These are phyloP conservation scores for Hyphopichia burtonii DNA, from an alignment of 1,139 yeast genomes.

Conservation along the genomic window DNA sequence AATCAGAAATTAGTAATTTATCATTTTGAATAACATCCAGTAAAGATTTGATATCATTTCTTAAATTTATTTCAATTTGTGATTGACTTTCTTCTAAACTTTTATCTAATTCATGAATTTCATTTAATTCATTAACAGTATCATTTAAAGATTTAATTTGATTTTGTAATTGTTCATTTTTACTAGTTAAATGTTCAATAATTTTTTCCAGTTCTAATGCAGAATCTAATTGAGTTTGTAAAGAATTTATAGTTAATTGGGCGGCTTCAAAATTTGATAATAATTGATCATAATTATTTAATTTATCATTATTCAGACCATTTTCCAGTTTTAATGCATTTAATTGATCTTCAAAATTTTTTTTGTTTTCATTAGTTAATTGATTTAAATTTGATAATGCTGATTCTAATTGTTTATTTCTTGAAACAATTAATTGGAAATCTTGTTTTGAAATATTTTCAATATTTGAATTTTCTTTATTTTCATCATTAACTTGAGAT, in stretches of 20 bases:
- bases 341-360: slow-evolving; percentile 10
- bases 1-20: slow-evolving; percentile 22
- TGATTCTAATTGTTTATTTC: slow-evolving; percentile 35
- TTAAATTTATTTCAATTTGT: slow-evolving; percentile 55
- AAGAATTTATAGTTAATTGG: slow-evolving; percentile 39
- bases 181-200: slow-evolving; percentile 55
- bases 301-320: not conserved
- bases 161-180: slow-evolving; percentile 48
- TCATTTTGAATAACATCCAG: slow-evolving; percentile 26
- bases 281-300: slow-evolving; percentile 1
- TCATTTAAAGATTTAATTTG: slow-evolving; percentile 37
- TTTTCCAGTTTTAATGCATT: not conserved
- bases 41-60: slow-evolving; percentile 40
- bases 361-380: slow-evolving; percentile 26
- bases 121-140: slow-evolving; percentile 57
- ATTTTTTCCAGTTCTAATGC: slow-evolving; percentile 45
- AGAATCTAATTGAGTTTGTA: slow-evolving; percentile 45
- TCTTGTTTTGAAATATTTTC: slow-evolving; percentile 10
- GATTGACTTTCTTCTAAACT: slow-evolving; percentile 61
- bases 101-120: slow-evolving; percentile 56
- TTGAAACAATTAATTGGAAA: slow-evolving; percentile 19
- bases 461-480: slow-evolving; percentile 11
- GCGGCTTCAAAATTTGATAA: slow-evolving; percentile 33
- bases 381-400: slow-evolving; percentile 41
- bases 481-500: slow-evolving; percentile 13